Evolutionary conservation across 345 rosid genomes (phyloP).

Genomic region (Ailanthus altissimus): DNA sequence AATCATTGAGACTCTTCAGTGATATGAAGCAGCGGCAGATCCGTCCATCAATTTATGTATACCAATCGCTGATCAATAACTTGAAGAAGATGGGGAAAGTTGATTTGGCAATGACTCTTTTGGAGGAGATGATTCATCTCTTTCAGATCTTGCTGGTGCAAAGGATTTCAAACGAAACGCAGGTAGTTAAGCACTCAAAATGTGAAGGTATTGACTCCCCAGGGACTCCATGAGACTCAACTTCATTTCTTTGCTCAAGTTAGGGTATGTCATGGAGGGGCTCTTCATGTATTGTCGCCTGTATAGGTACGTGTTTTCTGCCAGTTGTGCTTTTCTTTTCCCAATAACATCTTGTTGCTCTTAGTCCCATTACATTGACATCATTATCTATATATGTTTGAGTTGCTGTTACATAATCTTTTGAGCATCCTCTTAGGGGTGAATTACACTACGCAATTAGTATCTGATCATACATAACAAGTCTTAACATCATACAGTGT

Average conservation of each 20-base stretch:
- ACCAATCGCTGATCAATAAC: slow-evolving; percentile 49
- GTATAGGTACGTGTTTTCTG: slow-evolving; percentile 20
- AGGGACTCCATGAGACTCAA: background rate
- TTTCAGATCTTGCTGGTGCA: slow-evolving; percentile 56
- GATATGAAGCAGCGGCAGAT: slow-evolving; percentile 72
- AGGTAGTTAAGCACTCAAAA: slow-evolving; percentile 30
- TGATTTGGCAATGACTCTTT: slow-evolving; percentile 46
- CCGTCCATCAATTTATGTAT: slow-evolving; percentile 64
- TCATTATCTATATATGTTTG: slow-evolving; percentile 3
- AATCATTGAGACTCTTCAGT: slow-evolving; percentile 58
- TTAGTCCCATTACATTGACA: background rate
- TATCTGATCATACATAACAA: background rate
- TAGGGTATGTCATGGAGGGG: background rate
- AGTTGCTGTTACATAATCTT: background rate
- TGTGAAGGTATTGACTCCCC: background rate
- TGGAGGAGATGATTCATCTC: slow-evolving; percentile 62
- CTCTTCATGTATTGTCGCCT: background rate
- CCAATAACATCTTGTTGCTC: background rate
- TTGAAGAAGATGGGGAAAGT: slow-evolving; percentile 54
- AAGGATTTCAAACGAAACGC: slow-evolving; percentile 58
- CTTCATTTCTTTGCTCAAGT: background rate
- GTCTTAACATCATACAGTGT: background rate
- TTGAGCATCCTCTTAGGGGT: background rate
- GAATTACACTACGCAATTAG: background rate
- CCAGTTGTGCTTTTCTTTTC: slow-evolving; percentile 2